A percentile compares a stretch with the other conserved stretches of the same genome.
phyloP scores from a whole-genome alignment of 768 basidiomycete genomes.

The Symmetrospora coprosmae region DNA sequence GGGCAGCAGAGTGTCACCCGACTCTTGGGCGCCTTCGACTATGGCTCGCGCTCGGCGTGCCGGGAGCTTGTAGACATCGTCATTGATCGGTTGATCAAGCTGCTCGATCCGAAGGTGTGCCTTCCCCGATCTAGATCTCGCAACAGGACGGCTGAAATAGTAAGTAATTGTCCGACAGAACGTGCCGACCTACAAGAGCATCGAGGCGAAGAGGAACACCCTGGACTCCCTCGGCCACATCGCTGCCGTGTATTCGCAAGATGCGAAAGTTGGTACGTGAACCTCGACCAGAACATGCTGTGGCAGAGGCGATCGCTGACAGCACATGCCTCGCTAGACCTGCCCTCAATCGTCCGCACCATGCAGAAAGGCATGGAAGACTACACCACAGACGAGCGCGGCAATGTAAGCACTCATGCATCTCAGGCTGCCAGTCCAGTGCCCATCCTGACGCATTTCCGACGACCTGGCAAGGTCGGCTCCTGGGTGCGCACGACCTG shows the following conservation, averaged over 20 bases:
- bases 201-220: slow-evolving; percentile 8
- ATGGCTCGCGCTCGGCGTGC: not conserved
- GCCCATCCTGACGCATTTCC: not conserved
- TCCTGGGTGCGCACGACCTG: slow-evolving; percentile 82
- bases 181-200: not conserved
- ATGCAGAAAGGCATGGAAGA: slow-evolving; percentile 60
- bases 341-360: slow-evolving; percentile 39
- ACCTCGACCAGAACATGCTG: not conserved
- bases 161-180: not conserved
- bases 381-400: slow-evolving; percentile 84
- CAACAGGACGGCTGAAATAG: too few relatives aligned
- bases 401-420: slow-evolving; percentile 43
- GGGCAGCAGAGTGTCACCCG: slow-evolving; percentile 6
- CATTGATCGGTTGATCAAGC: slow-evolving; percentile 1
- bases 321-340: not conserved
- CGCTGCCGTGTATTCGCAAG: not conserved
- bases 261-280: not conserved
- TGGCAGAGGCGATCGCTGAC: not conserved
- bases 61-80: not conserved
- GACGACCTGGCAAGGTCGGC: slow-evolving; percentile 45
- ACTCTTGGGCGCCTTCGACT: slow-evolving; percentile 10
- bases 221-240: slow-evolving; percentile 1
- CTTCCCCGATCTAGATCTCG: too few relatives aligned
- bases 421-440: not conserved
- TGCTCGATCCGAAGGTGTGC: not conserved